Conservation (phyloP, 1,284 basidiomycete genomes). For the Waitea zeae region DNA sequence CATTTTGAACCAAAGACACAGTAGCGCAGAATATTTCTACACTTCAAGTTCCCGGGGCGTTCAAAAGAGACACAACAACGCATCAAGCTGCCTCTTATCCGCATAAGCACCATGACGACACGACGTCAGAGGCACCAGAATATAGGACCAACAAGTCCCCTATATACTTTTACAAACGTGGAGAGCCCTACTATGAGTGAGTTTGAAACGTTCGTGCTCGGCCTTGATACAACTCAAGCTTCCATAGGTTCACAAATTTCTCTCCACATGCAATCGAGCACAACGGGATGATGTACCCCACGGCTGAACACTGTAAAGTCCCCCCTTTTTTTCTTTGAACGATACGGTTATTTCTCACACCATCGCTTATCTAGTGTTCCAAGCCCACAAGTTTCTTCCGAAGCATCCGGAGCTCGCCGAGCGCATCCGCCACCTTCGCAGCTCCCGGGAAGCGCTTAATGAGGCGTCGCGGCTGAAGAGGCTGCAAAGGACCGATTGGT, state of each 20-base stretch:
- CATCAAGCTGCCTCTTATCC: no score
- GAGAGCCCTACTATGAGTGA: neutral
- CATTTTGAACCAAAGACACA: no score
- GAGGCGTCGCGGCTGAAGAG: neutral
- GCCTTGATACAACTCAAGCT: constrained; percentile 42
- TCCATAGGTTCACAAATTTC: constrained; percentile 55
- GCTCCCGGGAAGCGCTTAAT: neutral
- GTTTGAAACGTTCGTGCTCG: constrained; percentile 19
- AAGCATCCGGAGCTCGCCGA: neutral
- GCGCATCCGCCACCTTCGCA: neutral
- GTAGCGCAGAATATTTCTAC: no score
- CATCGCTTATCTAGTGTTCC: neutral
- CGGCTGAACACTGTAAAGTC: constrained; percentile 31
- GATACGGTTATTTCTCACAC: neutral
- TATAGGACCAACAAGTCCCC: no score
- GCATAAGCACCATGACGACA: no score
- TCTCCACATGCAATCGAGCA: constrained; percentile 38
- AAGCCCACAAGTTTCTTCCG: neutral
- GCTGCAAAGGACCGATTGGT: neutral
- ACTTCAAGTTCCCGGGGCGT: no score
- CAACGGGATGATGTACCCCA: constrained; percentile 41
- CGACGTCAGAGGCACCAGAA: no score
- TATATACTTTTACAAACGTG: neutral
- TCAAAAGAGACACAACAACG: no score
- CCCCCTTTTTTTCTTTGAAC: neutral